phyloP scores from a whole-genome alignment of 768 basidiomycete species.

The Termitomyces sp. region DNA sequence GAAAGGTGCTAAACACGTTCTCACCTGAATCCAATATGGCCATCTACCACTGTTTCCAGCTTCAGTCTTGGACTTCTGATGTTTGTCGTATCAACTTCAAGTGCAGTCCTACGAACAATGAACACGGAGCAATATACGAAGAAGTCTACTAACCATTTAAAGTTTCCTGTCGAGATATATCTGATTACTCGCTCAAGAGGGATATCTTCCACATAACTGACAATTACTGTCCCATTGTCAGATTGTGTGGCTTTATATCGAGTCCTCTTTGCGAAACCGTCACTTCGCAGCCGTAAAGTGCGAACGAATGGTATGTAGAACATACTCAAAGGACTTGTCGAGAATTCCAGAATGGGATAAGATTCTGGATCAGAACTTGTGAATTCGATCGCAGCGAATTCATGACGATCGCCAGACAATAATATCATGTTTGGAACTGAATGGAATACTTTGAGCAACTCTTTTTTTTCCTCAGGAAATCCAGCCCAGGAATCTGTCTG shows the following conservation, averaged over 20 bases:
- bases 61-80: conserved; percentile 42
- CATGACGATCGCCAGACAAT: conserved; percentile 72
- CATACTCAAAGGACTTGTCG: conserved; percentile 67
- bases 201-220: conserved; percentile 27
- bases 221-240: conserved; percentile 19
- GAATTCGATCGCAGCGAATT: conserved; percentile 71
- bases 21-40: conserved; percentile 46
- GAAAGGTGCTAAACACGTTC: conserved; percentile 14
- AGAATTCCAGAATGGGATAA: conserved; percentile 54
- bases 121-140: background rate
- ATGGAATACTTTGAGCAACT: conserved; percentile 52
- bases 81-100: conserved; percentile 66
- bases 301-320: conserved; percentile 59
- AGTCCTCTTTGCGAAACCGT: conserved; percentile 31
- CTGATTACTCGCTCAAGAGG: conserved; percentile 51
- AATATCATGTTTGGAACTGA: conserved; percentile 67
- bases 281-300: conserved; percentile 43
- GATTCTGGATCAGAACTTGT: conserved; percentile 26
- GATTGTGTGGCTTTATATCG: conserved; percentile 21
- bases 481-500: conserved; percentile 67
- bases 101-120: conserved; percentile 42
- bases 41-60: conserved; percentile 59
- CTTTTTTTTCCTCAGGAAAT: conserved; percentile 52
- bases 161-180: conserved; percentile 60
- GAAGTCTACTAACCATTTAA: conserved; percentile 45